phyloP scores from a whole-genome alignment of 2,329 filamentous ascomycete genomes.

The Epichloe glyceriae region DNA sequence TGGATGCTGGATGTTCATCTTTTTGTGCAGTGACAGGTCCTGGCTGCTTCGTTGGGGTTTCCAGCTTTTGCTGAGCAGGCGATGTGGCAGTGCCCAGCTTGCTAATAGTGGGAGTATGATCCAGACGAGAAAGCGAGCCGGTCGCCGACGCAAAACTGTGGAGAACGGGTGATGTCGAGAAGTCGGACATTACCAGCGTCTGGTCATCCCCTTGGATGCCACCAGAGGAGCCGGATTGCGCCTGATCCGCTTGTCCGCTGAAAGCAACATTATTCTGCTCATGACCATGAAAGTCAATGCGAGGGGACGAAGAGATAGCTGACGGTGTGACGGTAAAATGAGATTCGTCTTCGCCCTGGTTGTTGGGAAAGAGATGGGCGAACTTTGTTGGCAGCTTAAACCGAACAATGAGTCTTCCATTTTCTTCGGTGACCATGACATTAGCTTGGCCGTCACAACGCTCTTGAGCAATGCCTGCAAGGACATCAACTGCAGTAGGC shows the following conservation, averaged over 20 bases:
- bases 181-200: slow-evolving; percentile 1
- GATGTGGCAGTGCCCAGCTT: neutral
- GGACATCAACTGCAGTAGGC: slow-evolving; percentile 11
- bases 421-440: slow-evolving; percentile 16
- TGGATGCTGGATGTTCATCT: neutral
- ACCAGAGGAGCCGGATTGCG: neutral
- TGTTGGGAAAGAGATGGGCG: slow-evolving; percentile 17
- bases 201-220: neutral
- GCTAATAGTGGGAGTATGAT: neutral
- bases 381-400: slow-evolving; percentile 25
- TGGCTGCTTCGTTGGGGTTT: neutral
- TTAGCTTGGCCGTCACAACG: slow-evolving; percentile 18
- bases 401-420: slow-evolving; percentile 21
- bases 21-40: neutral
- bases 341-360: slow-evolving; percentile 17
- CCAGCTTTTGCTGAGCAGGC: neutral
- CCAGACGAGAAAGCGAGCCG: neutral
- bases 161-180: neutral
- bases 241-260: neutral
- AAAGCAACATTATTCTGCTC: neutral
- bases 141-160: neutral
- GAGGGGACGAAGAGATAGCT: slow-evolving; percentile 12
- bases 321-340: slow-evolving; percentile 13
- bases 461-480: slow-evolving; percentile 16
- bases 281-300: slow-evolving; percentile 8